Evolutionary conservation across 305 asterid species (phyloP).

Genomic region (Nicotiana rustica): DNA sequence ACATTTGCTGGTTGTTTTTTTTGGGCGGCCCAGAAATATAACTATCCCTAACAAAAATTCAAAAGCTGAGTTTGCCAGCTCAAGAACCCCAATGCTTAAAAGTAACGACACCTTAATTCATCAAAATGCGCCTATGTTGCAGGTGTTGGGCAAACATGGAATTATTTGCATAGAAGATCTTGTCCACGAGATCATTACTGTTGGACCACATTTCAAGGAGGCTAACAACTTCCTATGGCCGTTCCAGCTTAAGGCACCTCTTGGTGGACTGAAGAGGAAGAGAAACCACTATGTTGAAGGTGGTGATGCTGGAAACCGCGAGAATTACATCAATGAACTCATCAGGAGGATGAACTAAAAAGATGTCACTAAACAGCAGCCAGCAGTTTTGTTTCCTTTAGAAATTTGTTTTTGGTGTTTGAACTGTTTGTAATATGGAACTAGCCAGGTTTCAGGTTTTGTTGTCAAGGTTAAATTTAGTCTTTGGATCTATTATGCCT

Average conservation of each 20-base stretch:
- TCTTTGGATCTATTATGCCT: neutral
- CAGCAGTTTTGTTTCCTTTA: slow-evolving; percentile 26
- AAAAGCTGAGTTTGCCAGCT: neutral
- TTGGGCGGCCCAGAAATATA: neutral
- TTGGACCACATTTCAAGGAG: slow-evolving; percentile 76
- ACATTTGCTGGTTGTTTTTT: too few species aligned
- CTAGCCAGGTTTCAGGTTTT: neutral
- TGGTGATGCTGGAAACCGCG: slow-evolving; percentile 75
- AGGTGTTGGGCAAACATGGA: slow-evolving; percentile 63
- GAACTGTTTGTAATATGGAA: neutral
- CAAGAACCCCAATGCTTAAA: neutral
- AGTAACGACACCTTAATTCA: neutral
- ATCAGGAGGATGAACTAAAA: slow-evolving; percentile 63
- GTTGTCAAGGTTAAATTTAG: neutral
- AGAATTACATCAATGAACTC: slow-evolving; percentile 68
- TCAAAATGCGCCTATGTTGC: neutral
- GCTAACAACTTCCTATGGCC: slow-evolving; percentile 79
- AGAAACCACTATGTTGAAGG: slow-evolving; percentile 73
- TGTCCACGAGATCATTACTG: slow-evolving; percentile 68
- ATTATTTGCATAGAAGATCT: slow-evolving; percentile 73
- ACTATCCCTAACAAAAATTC: neutral
- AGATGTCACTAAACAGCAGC: neutral
- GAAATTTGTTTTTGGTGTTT: neutral
- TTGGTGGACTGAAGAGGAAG: slow-evolving; percentile 69
- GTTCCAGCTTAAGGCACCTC: slow-evolving; percentile 62